phyloP scores from a whole-genome alignment of 148 eudicot genomes.

The Rhododendron vialii region DNA sequence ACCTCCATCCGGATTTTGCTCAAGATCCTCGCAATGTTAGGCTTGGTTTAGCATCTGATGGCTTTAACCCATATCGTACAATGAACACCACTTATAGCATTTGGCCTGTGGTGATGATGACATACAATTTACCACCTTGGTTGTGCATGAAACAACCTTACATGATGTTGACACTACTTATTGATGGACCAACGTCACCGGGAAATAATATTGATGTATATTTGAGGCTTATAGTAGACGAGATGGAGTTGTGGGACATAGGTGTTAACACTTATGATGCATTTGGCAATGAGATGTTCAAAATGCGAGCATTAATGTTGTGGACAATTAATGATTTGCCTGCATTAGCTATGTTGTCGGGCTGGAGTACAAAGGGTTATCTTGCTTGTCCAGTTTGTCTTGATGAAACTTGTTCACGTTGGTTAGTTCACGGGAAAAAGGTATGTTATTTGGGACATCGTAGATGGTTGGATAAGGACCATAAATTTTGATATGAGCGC shows the following conservation, averaged over 20 bases:
- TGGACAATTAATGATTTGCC: slow-evolving; percentile 23
- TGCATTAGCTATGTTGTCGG: slow-evolving; percentile 13
- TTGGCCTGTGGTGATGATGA: no score
- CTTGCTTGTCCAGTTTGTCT: slow-evolving; percentile 11
- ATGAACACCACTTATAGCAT: no score
- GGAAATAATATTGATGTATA: slow-evolving; percentile 13
- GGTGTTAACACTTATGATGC: slow-evolving; percentile 5
- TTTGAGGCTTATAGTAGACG: not conserved
- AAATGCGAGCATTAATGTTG: not conserved
- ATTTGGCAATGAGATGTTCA: not conserved
- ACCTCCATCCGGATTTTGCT: no score
- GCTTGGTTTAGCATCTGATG: no score
- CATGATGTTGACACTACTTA: not conserved
- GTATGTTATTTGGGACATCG: slow-evolving; percentile 4
- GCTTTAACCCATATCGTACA: no score
- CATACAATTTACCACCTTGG: no score
- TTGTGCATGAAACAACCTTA: no score
- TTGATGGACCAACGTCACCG: not conserved
- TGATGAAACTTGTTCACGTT: not conserved
- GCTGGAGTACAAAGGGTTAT: slow-evolving; percentile 14
- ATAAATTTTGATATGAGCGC: not conserved
- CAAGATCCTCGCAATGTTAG: no score
- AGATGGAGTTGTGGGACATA: not conserved
- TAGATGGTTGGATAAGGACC: not conserved
- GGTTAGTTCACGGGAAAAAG: slow-evolving; percentile 4